These are phyloP conservation scores for Arachis stenosperma DNA, from an alignment of 306 rosid genomes.

Conservation along the genomic window DNA sequence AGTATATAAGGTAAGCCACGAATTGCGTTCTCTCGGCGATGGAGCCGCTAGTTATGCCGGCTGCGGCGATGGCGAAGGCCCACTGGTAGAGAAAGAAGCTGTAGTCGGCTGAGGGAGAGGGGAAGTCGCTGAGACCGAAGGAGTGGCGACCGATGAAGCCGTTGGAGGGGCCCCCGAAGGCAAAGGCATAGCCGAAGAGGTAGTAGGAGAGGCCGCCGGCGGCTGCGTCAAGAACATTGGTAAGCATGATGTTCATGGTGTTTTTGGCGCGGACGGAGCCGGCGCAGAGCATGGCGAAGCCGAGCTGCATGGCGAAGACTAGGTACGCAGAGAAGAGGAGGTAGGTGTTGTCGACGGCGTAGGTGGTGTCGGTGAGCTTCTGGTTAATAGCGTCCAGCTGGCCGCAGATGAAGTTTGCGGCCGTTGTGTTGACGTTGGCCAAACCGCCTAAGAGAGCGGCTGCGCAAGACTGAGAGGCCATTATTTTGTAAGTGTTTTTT, in stretches of 20 bases:
- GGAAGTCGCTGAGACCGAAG: conserved; percentile 59
- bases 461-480: conserved; percentile 64
- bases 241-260: conserved; percentile 96
- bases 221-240: conserved; percentile 85
- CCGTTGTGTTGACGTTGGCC: conserved; percentile 48
- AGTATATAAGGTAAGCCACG: conserved; percentile 76
- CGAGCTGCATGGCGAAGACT: conserved; percentile 93
- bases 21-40: conserved; percentile 84
- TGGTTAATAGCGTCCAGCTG: conserved; percentile 49
- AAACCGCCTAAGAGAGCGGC: conserved; percentile 43
- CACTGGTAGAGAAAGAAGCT: conserved; percentile 85
- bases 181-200: conserved; percentile 83
- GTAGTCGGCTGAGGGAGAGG: conserved; percentile 50
- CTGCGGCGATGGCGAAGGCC: conserved; percentile 86
- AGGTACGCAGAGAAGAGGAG: conserved; percentile 80
- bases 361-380: conserved; percentile 50
- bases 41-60: conserved; percentile 84
- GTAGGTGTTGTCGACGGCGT: conserved; percentile 54
- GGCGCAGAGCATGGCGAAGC: conserved; percentile 95
- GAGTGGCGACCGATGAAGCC: conserved; percentile 81
- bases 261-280: conserved; percentile 90
- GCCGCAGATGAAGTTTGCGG: conserved; percentile 60
- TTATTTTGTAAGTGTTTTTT: neutral
- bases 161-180: conserved; percentile 74
- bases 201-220: conserved; percentile 80